Percentiles rank a stretch among this genome's conserved stretches.
These are phyloP conservation scores for Vanrija sp. DNA, from an alignment of 1,284 basidiomycete species.

Conservation along the genomic window DNA sequence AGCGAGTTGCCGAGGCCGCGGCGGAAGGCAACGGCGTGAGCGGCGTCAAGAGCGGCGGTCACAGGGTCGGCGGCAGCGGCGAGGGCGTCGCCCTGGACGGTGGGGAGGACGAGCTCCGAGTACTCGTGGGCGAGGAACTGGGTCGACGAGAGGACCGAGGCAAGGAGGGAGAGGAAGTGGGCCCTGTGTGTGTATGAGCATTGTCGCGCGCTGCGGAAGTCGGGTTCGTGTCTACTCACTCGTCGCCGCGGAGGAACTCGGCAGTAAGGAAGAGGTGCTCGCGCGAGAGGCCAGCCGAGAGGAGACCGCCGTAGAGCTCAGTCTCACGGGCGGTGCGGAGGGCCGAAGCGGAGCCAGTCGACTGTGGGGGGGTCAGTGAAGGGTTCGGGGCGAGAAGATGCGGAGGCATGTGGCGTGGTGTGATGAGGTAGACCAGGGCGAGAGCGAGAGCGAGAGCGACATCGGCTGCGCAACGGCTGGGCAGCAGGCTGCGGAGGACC, in stretches of 20 bases:
- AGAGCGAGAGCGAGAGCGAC: neutral
- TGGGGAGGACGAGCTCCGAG: slow-evolving; percentile 75
- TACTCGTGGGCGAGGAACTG: slow-evolving; percentile 83
- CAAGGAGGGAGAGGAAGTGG: slow-evolving; percentile 81
- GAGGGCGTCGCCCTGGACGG: slow-evolving; percentile 65
- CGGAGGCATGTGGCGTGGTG: neutral
- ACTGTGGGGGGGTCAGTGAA: slow-evolving; percentile 47
- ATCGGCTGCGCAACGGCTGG: no score
- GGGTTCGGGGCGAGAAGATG: neutral
- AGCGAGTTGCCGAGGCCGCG: slow-evolving; percentile 82
- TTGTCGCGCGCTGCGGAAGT: neutral
- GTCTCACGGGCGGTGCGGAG: slow-evolving; percentile 87
- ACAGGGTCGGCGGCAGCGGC: slow-evolving; percentile 62
- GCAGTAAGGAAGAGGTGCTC: slow-evolving; percentile 91
- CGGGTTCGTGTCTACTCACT: slow-evolving; percentile 63
- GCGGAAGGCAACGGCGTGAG: slow-evolving; percentile 86
- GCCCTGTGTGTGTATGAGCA: slow-evolving; percentile 53
- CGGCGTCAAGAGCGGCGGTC: slow-evolving; percentile 62
- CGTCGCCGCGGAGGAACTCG: slow-evolving; percentile 92
- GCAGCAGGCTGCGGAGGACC: no score
- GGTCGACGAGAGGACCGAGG: slow-evolving; percentile 74
- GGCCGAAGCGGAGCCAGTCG: slow-evolving; percentile 77
- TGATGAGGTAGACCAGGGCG: neutral
- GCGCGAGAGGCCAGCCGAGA: slow-evolving; percentile 78
- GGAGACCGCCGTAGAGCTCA: slow-evolving; percentile 89